Base-by-base conservation (phyloP, 2,329 filamentous ascomycete genomes). In the Capronia americana region DNA sequence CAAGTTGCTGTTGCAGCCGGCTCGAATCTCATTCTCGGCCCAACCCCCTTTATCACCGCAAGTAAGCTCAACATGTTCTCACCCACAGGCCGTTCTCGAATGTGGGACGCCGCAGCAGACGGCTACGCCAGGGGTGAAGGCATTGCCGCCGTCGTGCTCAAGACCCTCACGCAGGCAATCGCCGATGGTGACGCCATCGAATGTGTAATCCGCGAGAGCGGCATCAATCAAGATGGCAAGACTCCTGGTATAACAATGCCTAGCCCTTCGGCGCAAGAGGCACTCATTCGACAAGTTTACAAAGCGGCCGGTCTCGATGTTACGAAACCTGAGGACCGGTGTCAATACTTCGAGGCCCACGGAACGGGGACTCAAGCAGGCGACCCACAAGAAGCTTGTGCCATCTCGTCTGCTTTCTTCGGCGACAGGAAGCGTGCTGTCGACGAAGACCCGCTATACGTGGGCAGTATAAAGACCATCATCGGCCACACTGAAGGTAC, bases 101-200 rank as follows among this genome's bases (percentile, higher is more conserved):
- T 30, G 57, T 26, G 72, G 70, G 82, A 83, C 63, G 68, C 75
- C 8, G 70, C 73, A 12, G 81, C 79, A 0, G 76, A 80, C 59
- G 83, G 83, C 1, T 85, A 84, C 65, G 78, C 75, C 0, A 76
- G 82, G 11, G 82, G 82, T 3, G 83, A 85, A 70, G 83, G 78
- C 6, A 73, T 79, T 17, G 79, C 73, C 2, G 72, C 75, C 26
- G 41, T 84, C 5, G 63, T 82, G 0, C 61, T 85, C 10, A 84
- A 84, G 67, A 76, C 74, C 0, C 64, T 84, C 0, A 67, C 73
- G 7, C 74, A 79, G 54, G 82, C 82, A 1, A 55, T 84, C 8
- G 70, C 72, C 20, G 79, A 81, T 32, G 75, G 76, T 3, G 79
- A 84, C 67, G 74, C 74, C 0, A 80, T 84, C 32, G 75, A 79